Percentiles rank a stretch among this genome's conserved stretches.
These are phyloP conservation scores for Penicillium polonicum DNA, from an alignment of 2,329 filamentous ascomycete genomes.

Conservation along the genomic window DNA sequence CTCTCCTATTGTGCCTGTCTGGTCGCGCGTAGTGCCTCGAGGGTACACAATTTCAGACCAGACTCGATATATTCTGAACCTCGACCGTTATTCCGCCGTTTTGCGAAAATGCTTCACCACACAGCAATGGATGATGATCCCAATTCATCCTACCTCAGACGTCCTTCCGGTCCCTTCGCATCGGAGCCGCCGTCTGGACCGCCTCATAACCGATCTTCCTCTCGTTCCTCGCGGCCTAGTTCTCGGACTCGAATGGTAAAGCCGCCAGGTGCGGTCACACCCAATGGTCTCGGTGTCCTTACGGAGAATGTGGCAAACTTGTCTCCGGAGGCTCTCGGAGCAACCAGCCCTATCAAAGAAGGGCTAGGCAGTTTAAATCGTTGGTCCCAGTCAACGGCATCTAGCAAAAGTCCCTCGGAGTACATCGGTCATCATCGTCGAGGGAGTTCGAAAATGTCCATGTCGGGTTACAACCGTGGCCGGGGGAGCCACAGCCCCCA, in stretches of 20 bases:
- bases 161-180: conserved; percentile 18
- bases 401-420: conserved; percentile 41
- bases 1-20: neutral
- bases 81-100: neutral
- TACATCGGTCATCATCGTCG: conserved; percentile 27
- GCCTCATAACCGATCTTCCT: conserved; percentile 19
- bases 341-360: conserved; percentile 39
- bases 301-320: conserved; percentile 19
- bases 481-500: conserved; percentile 19
- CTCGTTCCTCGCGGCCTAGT: conserved; percentile 21
- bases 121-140: conserved; percentile 25
- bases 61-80: neutral
- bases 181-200: conserved; percentile 12
- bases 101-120: conserved; percentile 27
- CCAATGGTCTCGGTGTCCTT: conserved; percentile 19
- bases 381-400: conserved; percentile 59
- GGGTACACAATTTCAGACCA: neutral
- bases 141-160: conserved; percentile 22
- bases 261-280: conserved; percentile 13
- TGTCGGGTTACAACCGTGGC: conserved; percentile 10
- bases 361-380: conserved; percentile 54
- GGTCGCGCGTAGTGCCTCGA: conserved; percentile 8
- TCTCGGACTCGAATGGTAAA: conserved; percentile 23
- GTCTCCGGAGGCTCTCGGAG: conserved; percentile 13
- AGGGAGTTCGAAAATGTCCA: conserved; percentile 26